phyloP scores from a whole-genome alignment of 169 alveolate species.

The Nephromyces sp. region DNA sequence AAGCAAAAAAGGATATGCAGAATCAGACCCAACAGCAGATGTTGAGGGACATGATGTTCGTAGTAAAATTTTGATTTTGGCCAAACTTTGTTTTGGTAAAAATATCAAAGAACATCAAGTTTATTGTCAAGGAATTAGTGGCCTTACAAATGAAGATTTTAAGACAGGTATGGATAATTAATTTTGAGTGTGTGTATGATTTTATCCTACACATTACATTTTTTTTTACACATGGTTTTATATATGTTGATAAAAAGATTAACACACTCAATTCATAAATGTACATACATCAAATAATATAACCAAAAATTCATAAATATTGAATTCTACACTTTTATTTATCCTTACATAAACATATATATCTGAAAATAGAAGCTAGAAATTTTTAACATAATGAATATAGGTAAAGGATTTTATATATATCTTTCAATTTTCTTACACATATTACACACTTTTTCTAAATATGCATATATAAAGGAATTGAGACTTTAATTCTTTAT shows the following conservation, averaged over 20 bases:
- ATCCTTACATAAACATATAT: background rate
- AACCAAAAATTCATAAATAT: background rate
- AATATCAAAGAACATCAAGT: background rate
- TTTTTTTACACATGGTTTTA: background rate
- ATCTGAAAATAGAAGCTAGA: too few species aligned
- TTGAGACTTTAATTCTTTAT: too few species aligned
- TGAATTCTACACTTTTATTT: background rate
- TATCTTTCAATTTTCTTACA: background rate
- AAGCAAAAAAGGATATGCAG: constrained; percentile 16
- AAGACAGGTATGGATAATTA: background rate
- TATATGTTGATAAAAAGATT: background rate
- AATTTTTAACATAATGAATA: background rate
- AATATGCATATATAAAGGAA: background rate
- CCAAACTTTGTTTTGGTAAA: constrained; percentile 11
- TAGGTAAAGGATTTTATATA: background rate
- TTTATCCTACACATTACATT: background rate
- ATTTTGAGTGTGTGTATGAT: background rate
- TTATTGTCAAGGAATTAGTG: constrained; percentile 6
- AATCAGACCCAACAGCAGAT: constrained; percentile 24
- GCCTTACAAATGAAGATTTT: background rate
- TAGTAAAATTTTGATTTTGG: constrained; percentile 6
- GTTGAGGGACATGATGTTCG: constrained; percentile 26
- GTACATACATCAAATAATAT: background rate
- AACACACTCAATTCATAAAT: background rate
- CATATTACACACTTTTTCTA: background rate